A percentile compares a stretch with the other conserved stretches of the same genome.
These are phyloP conservation scores for Solanum hybrid DNA, from an alignment of 305 asterid genomes.

Conservation along the genomic window DNA sequence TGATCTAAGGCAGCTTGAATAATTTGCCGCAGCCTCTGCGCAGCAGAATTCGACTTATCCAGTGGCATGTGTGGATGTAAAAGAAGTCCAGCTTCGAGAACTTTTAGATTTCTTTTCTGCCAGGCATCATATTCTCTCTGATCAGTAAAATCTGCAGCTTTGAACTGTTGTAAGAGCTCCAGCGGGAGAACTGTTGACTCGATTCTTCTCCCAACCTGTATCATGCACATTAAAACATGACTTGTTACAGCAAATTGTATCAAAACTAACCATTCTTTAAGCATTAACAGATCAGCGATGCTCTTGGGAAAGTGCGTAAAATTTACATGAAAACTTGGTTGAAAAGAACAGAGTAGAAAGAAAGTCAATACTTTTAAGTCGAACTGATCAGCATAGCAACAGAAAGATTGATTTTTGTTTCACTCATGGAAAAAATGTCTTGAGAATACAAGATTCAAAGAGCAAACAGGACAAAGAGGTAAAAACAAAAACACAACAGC, in stretches of 20 bases:
- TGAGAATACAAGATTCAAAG: background rate
- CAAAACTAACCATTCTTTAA: background rate
- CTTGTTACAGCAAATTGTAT: background rate
- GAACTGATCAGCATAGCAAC: background rate
- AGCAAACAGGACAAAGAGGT: constrained; percentile 10
- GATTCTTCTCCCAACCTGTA: constrained; percentile 70
- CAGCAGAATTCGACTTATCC: constrained; percentile 58
- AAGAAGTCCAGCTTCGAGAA: constrained; percentile 91
- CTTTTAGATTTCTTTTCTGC: constrained; percentile 85
- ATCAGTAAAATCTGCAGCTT: constrained; percentile 79
- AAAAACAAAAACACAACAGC: background rate
- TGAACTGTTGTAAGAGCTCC: constrained; percentile 93
- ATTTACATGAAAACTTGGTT: background rate
- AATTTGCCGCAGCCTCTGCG: constrained; percentile 66
- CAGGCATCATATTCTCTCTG: constrained; percentile 68
- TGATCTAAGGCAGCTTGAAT: constrained; percentile 64
- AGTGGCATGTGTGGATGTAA: constrained; percentile 73
- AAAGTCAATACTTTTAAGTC: background rate
- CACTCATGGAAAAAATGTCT: constrained; percentile 3
- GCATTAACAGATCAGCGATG: background rate
- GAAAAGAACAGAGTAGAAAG: background rate
- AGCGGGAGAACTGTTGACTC: constrained; percentile 81
- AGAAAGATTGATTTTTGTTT: background rate
- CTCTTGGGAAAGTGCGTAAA: background rate
- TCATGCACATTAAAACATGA: constrained; percentile 1